Percentiles rank a stretch among this genome's conserved stretches.
These are phyloP conservation scores for Monosporozyma servazzii DNA, from an alignment of 805 yeast species.

Conservation along the genomic window DNA sequence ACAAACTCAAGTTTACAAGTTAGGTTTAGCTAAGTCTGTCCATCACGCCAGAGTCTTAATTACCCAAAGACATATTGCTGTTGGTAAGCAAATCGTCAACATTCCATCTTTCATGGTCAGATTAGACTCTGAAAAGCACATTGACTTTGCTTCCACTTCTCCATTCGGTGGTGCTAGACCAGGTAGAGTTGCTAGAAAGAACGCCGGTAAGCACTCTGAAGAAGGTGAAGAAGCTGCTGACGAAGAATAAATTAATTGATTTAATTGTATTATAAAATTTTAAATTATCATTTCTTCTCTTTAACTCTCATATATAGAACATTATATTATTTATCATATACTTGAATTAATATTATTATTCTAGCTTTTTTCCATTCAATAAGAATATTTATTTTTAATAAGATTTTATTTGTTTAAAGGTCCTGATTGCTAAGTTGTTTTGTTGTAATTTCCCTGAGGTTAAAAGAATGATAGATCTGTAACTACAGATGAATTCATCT, in stretches of 20 bases:
- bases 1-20: constrained; percentile 99
- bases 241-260: constrained; percentile 48
- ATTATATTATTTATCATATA: background rate
- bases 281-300: background rate
- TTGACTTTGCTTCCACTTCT: constrained; percentile 97
- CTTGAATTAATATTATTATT: background rate
- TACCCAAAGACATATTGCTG: constrained; percentile 98
- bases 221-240: constrained; percentile 63
- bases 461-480: too few relatives aligned
- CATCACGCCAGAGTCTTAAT: constrained; percentile 99
- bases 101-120: constrained; percentile 99
- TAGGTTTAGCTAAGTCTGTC: constrained; percentile 97
- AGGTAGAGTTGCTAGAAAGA: constrained; percentile 98
- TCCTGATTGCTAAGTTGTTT: background rate
- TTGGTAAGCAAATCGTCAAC: constrained; percentile 98
- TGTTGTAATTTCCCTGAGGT: background rate
- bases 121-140: constrained; percentile 99
- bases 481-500: too few relatives aligned
- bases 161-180: constrained; percentile 99
- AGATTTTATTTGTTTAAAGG: too few relatives aligned
- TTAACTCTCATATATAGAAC: background rate
- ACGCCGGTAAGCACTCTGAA: constrained; percentile 52
- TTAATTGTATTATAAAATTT: background rate
- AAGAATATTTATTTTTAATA: background rate
- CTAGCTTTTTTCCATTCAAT: background rate